These are phyloP conservation scores for Striga asiatica DNA, from an alignment of 257 asterid genomes.

Conservation along the genomic window DNA sequence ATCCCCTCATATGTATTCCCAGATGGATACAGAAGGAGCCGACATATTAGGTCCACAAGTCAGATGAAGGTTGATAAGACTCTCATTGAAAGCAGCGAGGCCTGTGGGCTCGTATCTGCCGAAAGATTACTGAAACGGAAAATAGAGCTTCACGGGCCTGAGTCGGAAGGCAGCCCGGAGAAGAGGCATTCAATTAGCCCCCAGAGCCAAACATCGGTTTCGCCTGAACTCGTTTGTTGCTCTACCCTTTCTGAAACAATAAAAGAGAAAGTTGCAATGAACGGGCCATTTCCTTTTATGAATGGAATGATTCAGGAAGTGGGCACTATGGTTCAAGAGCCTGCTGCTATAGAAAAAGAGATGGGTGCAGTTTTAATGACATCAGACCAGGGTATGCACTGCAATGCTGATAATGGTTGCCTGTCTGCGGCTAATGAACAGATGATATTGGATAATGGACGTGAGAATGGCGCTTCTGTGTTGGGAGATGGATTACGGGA, in stretches of 20 bases:
- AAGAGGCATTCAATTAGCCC: constrained; percentile 57
- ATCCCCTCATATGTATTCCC: constrained; percentile 75
- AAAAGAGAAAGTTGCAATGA: constrained; percentile 10
- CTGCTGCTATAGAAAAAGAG: constrained; percentile 12
- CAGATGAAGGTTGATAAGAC: constrained; percentile 37
- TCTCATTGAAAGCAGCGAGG: constrained; percentile 27
- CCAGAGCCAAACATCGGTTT: constrained; percentile 35
- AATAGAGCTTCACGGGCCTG: constrained; percentile 39
- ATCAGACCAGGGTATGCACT: constrained; percentile 10
- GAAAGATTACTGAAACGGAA: constrained; percentile 44
- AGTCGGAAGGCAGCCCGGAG: constrained; percentile 29
- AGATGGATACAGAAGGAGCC: constrained; percentile 62
- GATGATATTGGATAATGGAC: constrained; percentile 26
- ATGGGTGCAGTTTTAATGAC: constrained; percentile 5
- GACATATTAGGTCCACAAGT: constrained; percentile 32
- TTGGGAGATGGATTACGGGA: constrained; percentile 44
- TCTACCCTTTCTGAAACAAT: constrained; percentile 16
- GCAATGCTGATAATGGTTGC: constrained; percentile 15
- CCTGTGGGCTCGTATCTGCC: constrained; percentile 31
- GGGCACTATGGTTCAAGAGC: constrained; percentile 1
- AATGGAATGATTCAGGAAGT: constrained; percentile 3
- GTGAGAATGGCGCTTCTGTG: constrained; percentile 29
- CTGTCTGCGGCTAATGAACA: constrained; percentile 23
- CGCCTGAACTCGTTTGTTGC: constrained; percentile 50
- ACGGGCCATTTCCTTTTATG: neutral